phyloP scores from a whole-genome alignment of 2,329 filamentous ascomycete genomes.

The Dactylellina cionopaga region DNA sequence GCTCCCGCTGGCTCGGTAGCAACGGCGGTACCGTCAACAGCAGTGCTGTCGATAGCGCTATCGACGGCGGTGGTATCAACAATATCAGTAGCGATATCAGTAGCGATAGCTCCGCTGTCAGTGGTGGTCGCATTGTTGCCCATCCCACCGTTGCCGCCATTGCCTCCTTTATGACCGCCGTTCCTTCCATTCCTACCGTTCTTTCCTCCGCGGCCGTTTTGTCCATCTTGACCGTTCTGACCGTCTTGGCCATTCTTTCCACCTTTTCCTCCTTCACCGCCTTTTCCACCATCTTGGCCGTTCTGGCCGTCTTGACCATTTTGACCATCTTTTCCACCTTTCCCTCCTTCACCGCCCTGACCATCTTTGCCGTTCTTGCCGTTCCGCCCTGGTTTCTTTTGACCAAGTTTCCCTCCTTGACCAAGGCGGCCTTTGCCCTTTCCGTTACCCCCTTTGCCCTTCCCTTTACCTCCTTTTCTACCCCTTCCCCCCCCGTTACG shows the following conservation, averaged over 20 bases:
- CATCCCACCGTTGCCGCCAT: background rate
- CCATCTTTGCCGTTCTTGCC: too few relatives aligned
- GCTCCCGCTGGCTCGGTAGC: constrained; percentile 1
- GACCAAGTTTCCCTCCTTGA: too few relatives aligned
- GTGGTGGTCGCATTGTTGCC: constrained; percentile 29
- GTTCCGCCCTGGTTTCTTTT: too few relatives aligned
- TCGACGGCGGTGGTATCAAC: background rate
- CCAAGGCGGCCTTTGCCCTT: too few relatives aligned
- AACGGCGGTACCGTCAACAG: background rate
- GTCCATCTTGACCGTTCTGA: background rate
- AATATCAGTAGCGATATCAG: constrained; percentile 10
- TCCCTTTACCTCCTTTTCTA: constrained; percentile 1
- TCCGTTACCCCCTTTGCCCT: background rate
- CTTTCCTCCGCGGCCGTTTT: background rate
- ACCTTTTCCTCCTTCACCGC: constrained; percentile 1
- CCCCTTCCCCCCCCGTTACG: constrained; percentile 7
- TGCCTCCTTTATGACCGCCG: background rate
- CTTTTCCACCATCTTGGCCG: background rate
- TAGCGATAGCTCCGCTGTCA: constrained; percentile 13
- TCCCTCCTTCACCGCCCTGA: background rate
- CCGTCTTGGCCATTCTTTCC: background rate
- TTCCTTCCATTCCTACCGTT: background rate
- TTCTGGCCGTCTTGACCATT: background rate
- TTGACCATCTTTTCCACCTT: background rate
- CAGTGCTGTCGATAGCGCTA: background rate